These are phyloP conservation scores for Ogataea naganishii DNA, from an alignment of 805 yeast species.

Conservation along the genomic window DNA sequence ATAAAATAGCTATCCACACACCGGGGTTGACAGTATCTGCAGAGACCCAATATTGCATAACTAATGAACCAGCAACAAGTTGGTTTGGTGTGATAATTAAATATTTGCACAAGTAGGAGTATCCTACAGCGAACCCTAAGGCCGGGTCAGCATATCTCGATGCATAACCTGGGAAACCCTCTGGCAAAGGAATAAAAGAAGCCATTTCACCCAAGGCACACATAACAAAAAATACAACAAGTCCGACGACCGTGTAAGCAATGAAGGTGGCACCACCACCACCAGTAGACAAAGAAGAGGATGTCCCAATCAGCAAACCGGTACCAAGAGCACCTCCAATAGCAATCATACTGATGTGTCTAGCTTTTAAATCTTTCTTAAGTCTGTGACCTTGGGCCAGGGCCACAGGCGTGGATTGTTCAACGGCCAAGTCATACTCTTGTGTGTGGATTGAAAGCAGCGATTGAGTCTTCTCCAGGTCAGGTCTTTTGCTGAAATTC, in stretches of 20 bases:
- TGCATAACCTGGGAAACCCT: slow-evolving; percentile 48
- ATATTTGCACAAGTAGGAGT: slow-evolving; percentile 42
- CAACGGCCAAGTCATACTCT: slow-evolving; percentile 38
- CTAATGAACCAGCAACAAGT: slow-evolving; percentile 46
- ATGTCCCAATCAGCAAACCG: slow-evolving; percentile 72
- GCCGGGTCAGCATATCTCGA: slow-evolving; percentile 44
- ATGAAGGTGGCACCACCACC: slow-evolving; percentile 62
- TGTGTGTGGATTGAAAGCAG: slow-evolving; percentile 25
- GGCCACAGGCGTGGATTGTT: slow-evolving; percentile 36
- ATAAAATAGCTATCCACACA: slow-evolving; percentile 39
- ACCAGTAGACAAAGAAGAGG: slow-evolving; percentile 56
- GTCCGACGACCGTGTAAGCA: slow-evolving; percentile 63
- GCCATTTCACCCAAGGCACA: slow-evolving; percentile 50
- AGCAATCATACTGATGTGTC: slow-evolving; percentile 55
- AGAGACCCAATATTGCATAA: slow-evolving; percentile 44
- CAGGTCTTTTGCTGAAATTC: slow-evolving; percentile 6
- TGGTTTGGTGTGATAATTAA: slow-evolving; percentile 48
- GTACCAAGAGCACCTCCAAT: slow-evolving; percentile 83
- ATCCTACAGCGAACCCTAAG: slow-evolving; percentile 51
- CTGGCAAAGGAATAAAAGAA: slow-evolving; percentile 43
- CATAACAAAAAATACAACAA: slow-evolving; percentile 59
- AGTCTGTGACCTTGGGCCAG: slow-evolving; percentile 33
- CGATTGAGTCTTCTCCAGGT: slow-evolving; percentile 7
- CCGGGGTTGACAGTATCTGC: slow-evolving; percentile 42
- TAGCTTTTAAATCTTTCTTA: slow-evolving; percentile 35